Conservation (phyloP, 306 rosid species). For the Albizia julibrissin region DNA sequence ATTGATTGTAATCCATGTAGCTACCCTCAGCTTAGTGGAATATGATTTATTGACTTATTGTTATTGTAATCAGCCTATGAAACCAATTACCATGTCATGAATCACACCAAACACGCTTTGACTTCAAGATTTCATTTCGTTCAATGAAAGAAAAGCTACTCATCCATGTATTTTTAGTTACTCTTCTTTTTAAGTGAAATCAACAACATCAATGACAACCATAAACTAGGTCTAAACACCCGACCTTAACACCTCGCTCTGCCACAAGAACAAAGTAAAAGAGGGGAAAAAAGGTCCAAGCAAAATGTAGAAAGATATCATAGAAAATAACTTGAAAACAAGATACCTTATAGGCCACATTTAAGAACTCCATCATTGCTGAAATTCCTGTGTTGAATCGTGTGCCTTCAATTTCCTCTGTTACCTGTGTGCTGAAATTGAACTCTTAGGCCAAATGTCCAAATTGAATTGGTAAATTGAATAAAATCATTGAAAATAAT, state of each 20-base stretch:
- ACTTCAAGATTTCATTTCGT: background rate
- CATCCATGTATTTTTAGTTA: background rate
- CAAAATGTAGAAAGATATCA: background rate
- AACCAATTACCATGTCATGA: background rate
- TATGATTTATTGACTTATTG: background rate
- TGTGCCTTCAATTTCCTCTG: constrained; percentile 90
- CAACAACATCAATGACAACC: background rate
- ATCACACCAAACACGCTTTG: background rate
- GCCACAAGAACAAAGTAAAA: background rate
- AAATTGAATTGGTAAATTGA: constrained; percentile 25
- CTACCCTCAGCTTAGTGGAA: background rate
- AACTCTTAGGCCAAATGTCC: constrained; percentile 40
- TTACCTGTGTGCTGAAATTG: constrained; percentile 63
- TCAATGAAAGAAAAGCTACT: background rate
- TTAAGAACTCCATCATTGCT: constrained; percentile 96
- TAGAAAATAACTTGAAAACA: background rate
- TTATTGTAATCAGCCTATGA: background rate
- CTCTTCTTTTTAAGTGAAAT: background rate
- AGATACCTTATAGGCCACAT: constrained; percentile 81
- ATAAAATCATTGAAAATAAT: constrained; percentile 19
- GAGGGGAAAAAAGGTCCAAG: background rate
- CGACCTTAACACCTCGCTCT: background rate
- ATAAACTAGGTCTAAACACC: background rate
- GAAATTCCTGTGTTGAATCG: constrained; percentile 98
- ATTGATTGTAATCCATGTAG: background rate